Evolutionary conservation across 352 stramenopile genomes (phyloP).

Genomic region (Nothophytophthora sp.): DNA sequence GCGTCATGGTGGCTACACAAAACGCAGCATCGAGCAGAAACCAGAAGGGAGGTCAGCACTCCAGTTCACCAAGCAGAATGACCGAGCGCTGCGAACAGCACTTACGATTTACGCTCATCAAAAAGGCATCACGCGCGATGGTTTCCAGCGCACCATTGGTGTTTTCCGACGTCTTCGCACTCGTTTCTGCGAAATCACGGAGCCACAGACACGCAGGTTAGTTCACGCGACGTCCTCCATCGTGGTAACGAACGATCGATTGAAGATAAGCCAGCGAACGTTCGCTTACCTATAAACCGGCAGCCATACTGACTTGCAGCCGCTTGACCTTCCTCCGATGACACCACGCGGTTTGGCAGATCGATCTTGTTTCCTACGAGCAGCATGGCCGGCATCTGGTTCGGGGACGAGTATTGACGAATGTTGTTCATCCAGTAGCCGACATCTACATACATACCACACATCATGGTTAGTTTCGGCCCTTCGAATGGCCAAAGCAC

Average conservation of each 20-base stretch:
- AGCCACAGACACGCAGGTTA: constrained; percentile 8
- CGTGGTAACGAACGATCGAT: neutral
- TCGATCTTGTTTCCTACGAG: constrained; percentile 94
- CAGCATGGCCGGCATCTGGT: constrained; percentile 79
- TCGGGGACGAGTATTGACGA: constrained; percentile 79
- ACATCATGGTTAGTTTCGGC: constrained; percentile 16
- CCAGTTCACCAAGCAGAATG: neutral
- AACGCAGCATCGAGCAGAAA: neutral
- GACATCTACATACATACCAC: constrained; percentile 59
- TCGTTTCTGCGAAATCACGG: constrained; percentile 66
- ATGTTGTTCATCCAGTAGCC: constrained; percentile 98
- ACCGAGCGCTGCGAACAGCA: constrained; percentile 9
- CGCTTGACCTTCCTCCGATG: constrained; percentile 75
- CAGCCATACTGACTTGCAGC: constrained; percentile 84
- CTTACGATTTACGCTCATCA: constrained; percentile 88
- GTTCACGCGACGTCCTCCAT: no score
- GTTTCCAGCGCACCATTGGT: constrained; percentile 86
- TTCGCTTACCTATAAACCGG: constrained; percentile 79
- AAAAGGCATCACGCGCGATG: constrained; percentile 82
- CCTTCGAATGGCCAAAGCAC: neutral
- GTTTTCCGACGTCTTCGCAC: constrained; percentile 88
- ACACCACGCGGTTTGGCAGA: constrained; percentile 82
- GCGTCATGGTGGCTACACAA: constrained; percentile 61
- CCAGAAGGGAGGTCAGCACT: constrained; percentile 7
- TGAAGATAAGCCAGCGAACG: neutral